These are phyloP conservation scores for Phylloporus scabripes DNA, from an alignment of 768 basidiomycete species.

Conservation along the genomic window DNA sequence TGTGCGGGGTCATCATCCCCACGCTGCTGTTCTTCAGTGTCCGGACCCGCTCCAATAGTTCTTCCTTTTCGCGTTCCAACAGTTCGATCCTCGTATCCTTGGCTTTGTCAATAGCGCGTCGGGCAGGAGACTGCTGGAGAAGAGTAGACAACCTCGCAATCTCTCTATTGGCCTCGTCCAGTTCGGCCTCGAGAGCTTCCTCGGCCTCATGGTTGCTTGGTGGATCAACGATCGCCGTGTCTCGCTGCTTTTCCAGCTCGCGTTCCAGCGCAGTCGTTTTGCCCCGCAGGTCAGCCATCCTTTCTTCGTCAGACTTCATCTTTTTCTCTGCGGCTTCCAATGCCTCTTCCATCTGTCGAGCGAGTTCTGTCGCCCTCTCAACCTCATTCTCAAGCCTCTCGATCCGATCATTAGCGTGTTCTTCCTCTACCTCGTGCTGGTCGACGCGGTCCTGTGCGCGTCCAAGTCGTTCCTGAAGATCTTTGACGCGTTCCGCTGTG, in stretches of 20 bases:
- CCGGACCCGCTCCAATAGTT: constrained; percentile 66
- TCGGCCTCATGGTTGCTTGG: constrained; percentile 48
- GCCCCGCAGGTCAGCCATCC: constrained; percentile 43
- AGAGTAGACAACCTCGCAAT: constrained; percentile 64
- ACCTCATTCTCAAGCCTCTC: constrained; percentile 50
- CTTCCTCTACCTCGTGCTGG: constrained; percentile 40
- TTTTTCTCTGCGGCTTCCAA: constrained; percentile 69
- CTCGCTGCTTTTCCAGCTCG: constrained; percentile 40
- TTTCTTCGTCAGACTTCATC: constrained; percentile 58
- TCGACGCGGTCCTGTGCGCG: constrained; percentile 42
- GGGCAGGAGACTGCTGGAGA: constrained; percentile 66
- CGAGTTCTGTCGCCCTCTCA: constrained; percentile 49
- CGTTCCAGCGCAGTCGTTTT: constrained; percentile 54
- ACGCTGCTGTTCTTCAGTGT: constrained; percentile 48
- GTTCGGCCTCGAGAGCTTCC: constrained; percentile 63
- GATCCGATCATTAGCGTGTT: constrained; percentile 44
- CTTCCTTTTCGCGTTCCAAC: constrained; percentile 72
- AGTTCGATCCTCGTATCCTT: constrained; percentile 72
- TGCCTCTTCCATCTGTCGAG: constrained; percentile 68
- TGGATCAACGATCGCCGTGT: constrained; percentile 17
- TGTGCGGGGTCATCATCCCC: constrained; percentile 54
- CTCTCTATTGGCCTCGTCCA: constrained; percentile 72
- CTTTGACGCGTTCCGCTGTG: constrained; percentile 45
- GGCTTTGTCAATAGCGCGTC: constrained; percentile 71
- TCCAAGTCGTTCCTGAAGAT: constrained; percentile 52